Evolutionary conservation across 2,329 filamentous ascomycete species (phyloP).

Genomic region (Colletotrichum sp.): DNA sequence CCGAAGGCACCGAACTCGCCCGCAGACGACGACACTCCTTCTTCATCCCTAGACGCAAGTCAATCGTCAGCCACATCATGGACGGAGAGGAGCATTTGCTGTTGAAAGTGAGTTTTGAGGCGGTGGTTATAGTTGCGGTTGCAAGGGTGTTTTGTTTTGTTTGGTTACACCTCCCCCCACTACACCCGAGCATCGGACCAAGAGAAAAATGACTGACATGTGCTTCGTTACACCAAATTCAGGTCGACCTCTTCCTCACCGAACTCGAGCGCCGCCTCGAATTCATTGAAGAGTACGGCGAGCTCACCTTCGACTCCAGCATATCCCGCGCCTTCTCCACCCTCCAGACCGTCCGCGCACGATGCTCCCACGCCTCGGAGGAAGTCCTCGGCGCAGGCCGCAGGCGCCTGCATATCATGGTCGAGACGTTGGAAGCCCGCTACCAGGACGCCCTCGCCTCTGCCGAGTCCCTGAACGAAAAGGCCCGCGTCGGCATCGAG

Average conservation of each 20-base stretch:
- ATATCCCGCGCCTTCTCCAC: constrained; percentile 86
- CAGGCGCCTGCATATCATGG: constrained; percentile 83
- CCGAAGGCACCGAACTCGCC: constrained; percentile 32
- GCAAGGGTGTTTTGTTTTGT: not conserved
- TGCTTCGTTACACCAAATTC: not conserved
- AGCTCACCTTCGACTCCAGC: constrained; percentile 81
- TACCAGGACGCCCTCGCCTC: constrained; percentile 87
- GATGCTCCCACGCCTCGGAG: constrained; percentile 88
- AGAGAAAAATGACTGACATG: not conserved
- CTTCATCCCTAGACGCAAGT: constrained; percentile 62
- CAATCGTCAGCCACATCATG: constrained; percentile 64
- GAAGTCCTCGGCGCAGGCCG: constrained; percentile 89
- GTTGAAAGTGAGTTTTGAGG: constrained; percentile 50
- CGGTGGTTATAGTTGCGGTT: not conserved
- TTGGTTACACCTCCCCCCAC: not conserved
- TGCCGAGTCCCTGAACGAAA: constrained; percentile 88
- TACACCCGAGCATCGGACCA: not conserved
- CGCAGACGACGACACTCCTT: constrained; percentile 62
- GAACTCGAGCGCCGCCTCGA: constrained; percentile 88
- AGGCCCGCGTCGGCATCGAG: constrained; percentile 85
- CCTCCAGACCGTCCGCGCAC: constrained; percentile 82
- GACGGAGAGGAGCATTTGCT: constrained; percentile 67
- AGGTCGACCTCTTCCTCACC: constrained; percentile 81
- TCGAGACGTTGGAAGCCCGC: constrained; percentile 86
- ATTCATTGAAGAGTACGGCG: constrained; percentile 86